Conservation (phyloP, 108 stramenopile species). For the Cyclotella kingstonii region DNA sequence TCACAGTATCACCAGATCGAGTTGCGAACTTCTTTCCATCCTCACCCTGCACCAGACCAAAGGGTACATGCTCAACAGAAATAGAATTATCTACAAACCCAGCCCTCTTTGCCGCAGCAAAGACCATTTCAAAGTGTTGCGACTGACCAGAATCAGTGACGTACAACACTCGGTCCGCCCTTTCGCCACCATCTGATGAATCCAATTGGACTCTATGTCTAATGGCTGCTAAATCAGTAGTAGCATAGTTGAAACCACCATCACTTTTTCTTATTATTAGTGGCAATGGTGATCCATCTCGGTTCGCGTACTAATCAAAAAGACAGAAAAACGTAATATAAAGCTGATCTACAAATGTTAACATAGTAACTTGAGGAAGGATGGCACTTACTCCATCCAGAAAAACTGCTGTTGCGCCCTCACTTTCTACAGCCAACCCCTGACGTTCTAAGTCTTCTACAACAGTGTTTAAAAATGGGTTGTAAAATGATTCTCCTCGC, state of each 20-base stretch:
- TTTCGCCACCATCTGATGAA: constrained; percentile 62
- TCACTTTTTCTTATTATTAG: constrained; percentile 95
- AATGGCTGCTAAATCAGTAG: constrained; percentile 97
- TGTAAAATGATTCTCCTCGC: constrained; percentile 97
- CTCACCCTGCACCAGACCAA: constrained; percentile 98
- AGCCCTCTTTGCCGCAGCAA: constrained; percentile 84
- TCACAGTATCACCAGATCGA: constrained; percentile 95
- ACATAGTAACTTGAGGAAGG: not conserved
- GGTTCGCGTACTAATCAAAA: constrained; percentile 54
- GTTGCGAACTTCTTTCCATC: constrained; percentile 99
- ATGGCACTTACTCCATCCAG: constrained; percentile 67
- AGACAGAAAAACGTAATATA: not conserved
- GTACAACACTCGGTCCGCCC: constrained; percentile 86
- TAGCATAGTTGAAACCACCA: constrained; percentile 98
- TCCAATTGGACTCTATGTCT: constrained; percentile 76
- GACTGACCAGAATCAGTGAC: constrained; percentile 97
- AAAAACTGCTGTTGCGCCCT: constrained; percentile 88
- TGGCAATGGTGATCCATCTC: constrained; percentile 83
- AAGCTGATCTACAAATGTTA: not conserved
- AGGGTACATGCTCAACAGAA: constrained; percentile 94
- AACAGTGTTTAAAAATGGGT: constrained; percentile 80
- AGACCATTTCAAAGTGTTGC: constrained; percentile 94
- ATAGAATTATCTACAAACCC: constrained; percentile 64
- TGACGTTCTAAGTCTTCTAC: constrained; percentile 78
- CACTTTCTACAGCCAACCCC: constrained; percentile 81